Evolutionary conservation across 306 rosid genomes (phyloP).

Genomic region (Pueraria montana): DNA sequence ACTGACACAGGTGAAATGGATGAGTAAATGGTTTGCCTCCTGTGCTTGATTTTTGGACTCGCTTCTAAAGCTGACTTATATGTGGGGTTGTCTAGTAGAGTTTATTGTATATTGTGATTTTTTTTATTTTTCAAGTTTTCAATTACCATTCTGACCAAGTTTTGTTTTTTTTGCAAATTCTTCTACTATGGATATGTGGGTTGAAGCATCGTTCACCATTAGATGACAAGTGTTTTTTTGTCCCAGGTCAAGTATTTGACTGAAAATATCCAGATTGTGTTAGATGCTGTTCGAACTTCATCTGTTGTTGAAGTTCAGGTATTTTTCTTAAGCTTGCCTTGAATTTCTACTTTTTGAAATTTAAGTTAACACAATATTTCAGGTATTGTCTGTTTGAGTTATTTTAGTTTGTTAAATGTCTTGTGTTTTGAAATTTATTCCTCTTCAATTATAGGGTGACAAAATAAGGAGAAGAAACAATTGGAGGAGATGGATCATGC

Average conservation of each 20-base stretch:
- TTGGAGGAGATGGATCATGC: constrained; percentile 80
- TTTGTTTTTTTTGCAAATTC: neutral
- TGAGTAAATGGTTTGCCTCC: too few species aligned
- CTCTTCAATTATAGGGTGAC: constrained; percentile 69
- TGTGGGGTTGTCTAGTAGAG: too few species aligned
- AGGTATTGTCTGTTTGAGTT: neutral
- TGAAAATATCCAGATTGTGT: constrained; percentile 68
- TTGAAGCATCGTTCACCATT: neutral
- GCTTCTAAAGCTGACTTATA: too few species aligned
- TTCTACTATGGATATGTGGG: neutral
- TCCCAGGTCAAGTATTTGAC: constrained; percentile 74
- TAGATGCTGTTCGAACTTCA: constrained; percentile 78
- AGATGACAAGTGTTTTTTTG: constrained; percentile 10
- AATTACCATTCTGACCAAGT: too few species aligned
- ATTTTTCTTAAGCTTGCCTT: constrained; percentile 39
- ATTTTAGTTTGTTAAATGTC: neutral
- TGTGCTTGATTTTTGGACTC: too few species aligned
- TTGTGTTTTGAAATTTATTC: neutral
- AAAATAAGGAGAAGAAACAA: constrained; percentile 77
- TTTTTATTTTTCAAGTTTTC: too few species aligned
- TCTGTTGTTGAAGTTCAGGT: constrained; percentile 87
- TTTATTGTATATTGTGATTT: too few species aligned
- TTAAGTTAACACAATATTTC: neutral
- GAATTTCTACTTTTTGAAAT: neutral
- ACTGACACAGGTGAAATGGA: too few species aligned